These are phyloP conservation scores for Papiliotrema terrestris DNA, from an alignment of 1,284 basidiomycete species.

Conservation along the genomic window DNA sequence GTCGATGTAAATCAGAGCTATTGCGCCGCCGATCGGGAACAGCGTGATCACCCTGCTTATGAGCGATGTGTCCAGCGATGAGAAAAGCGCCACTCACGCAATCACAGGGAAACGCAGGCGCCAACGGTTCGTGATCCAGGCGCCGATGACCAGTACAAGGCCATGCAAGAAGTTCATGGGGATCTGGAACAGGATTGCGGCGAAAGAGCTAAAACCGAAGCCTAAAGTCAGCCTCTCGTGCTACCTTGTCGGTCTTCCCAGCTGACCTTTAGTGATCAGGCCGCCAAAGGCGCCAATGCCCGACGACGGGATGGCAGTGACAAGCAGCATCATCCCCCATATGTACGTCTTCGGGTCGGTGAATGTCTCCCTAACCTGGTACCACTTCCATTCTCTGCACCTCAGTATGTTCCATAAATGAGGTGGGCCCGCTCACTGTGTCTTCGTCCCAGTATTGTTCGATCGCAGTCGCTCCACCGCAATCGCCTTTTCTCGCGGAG, in stretches of 20 bases:
- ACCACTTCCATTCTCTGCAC: conserved; percentile 12
- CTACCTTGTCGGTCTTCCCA: too few relatives aligned
- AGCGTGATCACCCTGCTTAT: conserved; percentile 5
- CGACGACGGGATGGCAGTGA: neutral
- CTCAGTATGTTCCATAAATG: conserved; percentile 2
- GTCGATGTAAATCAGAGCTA: conserved; percentile 10
- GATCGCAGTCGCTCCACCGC: conserved; percentile 8
- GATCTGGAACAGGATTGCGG: conserved; percentile 23
- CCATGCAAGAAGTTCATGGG: conserved; percentile 10
- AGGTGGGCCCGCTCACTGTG: too few relatives aligned
- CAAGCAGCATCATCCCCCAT: neutral
- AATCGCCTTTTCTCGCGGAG: conserved; percentile 8
- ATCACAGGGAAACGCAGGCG: conserved; percentile 46
- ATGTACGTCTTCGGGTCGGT: neutral
- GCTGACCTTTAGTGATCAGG: conserved; percentile 1
- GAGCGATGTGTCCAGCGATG: neutral
- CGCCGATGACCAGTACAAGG: conserved; percentile 17
- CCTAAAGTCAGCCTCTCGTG: neutral
- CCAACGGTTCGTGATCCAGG: conserved; percentile 49
- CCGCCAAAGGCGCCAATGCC: neutral
- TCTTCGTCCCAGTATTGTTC: conserved; percentile 7
- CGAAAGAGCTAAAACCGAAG: conserved; percentile 24
- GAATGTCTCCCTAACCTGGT: conserved; percentile 15
- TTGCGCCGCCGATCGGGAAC: conserved; percentile 14
- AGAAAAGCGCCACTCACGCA: neutral